Evolutionary conservation across 208 protist species (phyloP), one percentile per base, ranked within the genome.

Genomic region (Acanthamoeba sp.): DNA sequence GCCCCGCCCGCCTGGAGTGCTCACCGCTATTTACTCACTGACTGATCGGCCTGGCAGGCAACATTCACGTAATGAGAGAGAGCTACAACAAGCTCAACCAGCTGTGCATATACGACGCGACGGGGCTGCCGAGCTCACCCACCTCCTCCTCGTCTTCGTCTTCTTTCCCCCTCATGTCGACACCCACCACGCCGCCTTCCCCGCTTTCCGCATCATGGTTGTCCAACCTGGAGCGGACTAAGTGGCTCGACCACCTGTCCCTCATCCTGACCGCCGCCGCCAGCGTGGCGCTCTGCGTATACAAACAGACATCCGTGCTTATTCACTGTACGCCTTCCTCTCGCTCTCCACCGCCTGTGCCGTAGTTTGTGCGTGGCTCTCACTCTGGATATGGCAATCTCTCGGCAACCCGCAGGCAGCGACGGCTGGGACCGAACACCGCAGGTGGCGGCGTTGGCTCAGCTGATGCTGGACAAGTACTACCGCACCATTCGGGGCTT

Each of bases 351-450:
- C n/a, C n/a, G n/a, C n/a, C n/a, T n/a, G n/a, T n/a, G n/a, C n/a
- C n/a, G n/a, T n/a, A n/a, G n/a, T n/a, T 22, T 40, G 84, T 90
- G 29, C 24, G 5, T 62, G n/a, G 16, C 1, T 36, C 16, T 71
- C n/a, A 40, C n/a, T 90, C 12, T 48, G 20, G 22, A 7, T 87
- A 29, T 7, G 12, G 32, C 7, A 45, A 87, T 6, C 29, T 27
- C 62, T 27, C 62, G 55, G 22, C 22, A 14, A 89, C 64, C 24
- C 32, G 18, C 36, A 45, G 34, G 64, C 34, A 93, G 59, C 66
- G 69, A 90, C 88, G 98, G 98, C 0, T 99, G 98, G 98, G 98
- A 99, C 95, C 94, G 98, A 78, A 99, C 98, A 18, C 66, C 98
- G 29, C 98, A 99, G 95, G 85, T 99, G 42, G 94, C 92, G 55